Evolutionary conservation across 1,284 basidiomycete species (phyloP).

Genomic region (Apiotrichum veenhuisii): DNA sequence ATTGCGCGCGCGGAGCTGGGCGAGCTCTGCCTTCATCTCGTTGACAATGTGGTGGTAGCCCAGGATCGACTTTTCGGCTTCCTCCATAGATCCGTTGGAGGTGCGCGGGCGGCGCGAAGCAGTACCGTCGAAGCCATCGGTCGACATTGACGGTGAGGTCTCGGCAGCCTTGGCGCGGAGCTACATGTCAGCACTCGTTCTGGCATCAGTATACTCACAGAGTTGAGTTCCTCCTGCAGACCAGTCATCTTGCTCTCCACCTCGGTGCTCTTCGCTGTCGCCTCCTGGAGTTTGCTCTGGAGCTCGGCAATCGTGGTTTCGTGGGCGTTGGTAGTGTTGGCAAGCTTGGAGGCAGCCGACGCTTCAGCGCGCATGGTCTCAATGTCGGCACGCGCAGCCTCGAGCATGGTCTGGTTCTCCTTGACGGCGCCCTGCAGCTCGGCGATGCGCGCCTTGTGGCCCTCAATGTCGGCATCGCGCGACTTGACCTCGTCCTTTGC

Average conservation of each 20-base stretch:
- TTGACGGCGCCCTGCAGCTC: constrained; percentile 83
- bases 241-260: constrained; percentile 26
- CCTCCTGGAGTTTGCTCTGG: constrained; percentile 74
- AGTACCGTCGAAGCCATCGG: constrained; percentile 1
- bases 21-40: constrained; percentile 77
- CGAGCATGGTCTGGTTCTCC: constrained; percentile 82
- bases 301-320: constrained; percentile 69
- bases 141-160: neutral
- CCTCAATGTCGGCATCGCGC: constrained; percentile 61
- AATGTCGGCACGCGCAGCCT: constrained; percentile 87
- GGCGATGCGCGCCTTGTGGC: constrained; percentile 62
- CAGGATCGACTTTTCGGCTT: constrained; percentile 41
- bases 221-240: constrained; percentile 32
- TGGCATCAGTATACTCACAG: constrained; percentile 19
- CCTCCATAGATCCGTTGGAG: constrained; percentile 26
- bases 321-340: constrained; percentile 38
- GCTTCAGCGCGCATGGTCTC: constrained; percentile 75
- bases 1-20: constrained; percentile 61
- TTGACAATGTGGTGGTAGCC: constrained; percentile 68
- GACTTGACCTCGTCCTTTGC: constrained; percentile 62
- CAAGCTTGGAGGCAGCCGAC: constrained; percentile 48
- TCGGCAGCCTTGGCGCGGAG: constrained; percentile 1
- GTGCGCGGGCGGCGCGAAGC: constrained; percentile 7
- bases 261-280: constrained; percentile 58
- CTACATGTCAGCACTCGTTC: neutral